Conservation (phyloP, 2,329 filamentous ascomycete genomes). For the Fusarium sp. region DNA sequence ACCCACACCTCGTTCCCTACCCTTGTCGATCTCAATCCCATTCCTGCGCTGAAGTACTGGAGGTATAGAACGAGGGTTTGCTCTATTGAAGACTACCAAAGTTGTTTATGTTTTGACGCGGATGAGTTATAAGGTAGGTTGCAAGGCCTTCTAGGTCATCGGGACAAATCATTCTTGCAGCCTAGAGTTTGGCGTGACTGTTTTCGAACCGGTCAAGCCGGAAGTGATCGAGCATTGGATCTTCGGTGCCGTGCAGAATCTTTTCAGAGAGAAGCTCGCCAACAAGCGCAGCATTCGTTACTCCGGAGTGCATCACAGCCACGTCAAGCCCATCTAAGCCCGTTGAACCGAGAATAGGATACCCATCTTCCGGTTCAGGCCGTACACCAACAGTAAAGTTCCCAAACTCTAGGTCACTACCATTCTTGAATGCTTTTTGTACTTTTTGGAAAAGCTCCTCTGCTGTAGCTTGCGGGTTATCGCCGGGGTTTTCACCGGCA, state of each 20-base stretch:
- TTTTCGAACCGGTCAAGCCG: neutral
- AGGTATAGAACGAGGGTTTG: no score
- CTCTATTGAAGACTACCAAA: no score
- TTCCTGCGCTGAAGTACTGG: no score
- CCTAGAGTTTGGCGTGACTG: no score
- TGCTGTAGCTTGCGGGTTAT: conserved; percentile 26
- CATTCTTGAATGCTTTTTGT: neutral
- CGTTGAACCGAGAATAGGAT: conserved; percentile 28
- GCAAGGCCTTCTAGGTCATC: no score
- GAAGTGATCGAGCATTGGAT: neutral
- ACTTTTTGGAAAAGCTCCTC: conserved; percentile 16
- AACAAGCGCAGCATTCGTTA: conserved; percentile 29
- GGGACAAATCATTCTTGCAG: no score
- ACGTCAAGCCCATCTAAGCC: conserved; percentile 14
- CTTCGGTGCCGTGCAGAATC: neutral
- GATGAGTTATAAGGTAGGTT: no score
- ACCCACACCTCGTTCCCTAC: no score
- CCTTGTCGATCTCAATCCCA: no score
- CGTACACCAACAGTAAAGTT: conserved; percentile 24
- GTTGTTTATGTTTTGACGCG: no score
- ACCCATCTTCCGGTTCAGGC: conserved; percentile 11
- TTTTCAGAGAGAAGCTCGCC: conserved; percentile 23
- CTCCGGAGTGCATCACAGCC: conserved; percentile 35
- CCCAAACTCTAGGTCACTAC: conserved; percentile 16
- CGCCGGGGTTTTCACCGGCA: conserved; percentile 7